phyloP scores from a whole-genome alignment of 2,329 filamentous ascomycete species.

The Aspergillus tanneri region DNA sequence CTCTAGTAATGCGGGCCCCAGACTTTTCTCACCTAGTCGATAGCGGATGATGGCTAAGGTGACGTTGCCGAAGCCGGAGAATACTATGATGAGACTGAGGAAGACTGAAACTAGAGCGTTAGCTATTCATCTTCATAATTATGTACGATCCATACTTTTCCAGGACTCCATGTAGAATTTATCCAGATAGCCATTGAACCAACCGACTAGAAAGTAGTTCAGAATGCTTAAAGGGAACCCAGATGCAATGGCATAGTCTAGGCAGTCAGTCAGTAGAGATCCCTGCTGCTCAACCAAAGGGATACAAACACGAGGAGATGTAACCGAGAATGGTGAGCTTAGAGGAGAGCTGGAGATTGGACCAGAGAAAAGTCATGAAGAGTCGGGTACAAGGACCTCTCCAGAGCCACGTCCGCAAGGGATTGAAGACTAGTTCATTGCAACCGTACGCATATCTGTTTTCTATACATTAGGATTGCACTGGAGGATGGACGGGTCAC shows the following conservation, averaged over 20 bases:
- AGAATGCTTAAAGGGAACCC: conserved; percentile 65
- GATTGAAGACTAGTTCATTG: too few species aligned
- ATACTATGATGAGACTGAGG: conserved; percentile 63
- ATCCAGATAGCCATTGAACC: conserved; percentile 66
- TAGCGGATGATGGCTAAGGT: conserved; percentile 63
- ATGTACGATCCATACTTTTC: too few species aligned
- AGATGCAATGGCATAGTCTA: conserved; percentile 65
- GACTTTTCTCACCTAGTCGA: conserved; percentile 55
- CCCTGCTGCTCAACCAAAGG: too few species aligned
- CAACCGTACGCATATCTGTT: too few species aligned
- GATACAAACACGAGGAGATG: conserved; percentile 61
- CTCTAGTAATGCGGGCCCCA: conserved; percentile 52
- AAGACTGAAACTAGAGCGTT: too few species aligned
- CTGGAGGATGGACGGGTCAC: too few species aligned
- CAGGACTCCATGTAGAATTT: conserved; percentile 68
- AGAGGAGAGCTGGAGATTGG: conserved; percentile 58
- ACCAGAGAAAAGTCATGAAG: conserved; percentile 71
- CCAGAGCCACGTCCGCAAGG: too few species aligned
- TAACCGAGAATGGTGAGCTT: conserved; percentile 72
- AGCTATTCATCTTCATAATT: too few species aligned
- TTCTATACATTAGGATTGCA: too few species aligned
- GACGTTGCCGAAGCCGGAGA: conserved; percentile 62
- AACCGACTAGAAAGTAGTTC: conserved; percentile 72
- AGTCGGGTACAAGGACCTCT: conserved; percentile 76
- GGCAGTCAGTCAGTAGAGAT: too few species aligned